Conservation (phyloP, 164 flowering plant species). For the Tetrastigma voinierianum region DNA sequence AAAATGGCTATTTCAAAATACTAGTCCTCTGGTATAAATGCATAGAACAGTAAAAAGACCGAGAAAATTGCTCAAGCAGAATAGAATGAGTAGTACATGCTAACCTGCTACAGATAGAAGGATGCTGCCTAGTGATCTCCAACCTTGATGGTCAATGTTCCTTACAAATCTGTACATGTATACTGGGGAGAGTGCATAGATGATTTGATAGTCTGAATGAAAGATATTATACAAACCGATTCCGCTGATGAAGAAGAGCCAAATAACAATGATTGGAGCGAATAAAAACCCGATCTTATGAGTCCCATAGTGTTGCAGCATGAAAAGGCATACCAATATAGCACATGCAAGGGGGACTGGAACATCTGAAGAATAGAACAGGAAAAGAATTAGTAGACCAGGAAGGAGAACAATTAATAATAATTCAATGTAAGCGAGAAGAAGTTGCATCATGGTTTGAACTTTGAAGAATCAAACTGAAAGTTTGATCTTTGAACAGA, state of each 20-base stretch:
- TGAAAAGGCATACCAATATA: constrained; percentile 42
- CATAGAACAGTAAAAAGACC: neutral
- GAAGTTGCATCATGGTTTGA: neutral
- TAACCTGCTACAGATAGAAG: constrained; percentile 38
- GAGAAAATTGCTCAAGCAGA: neutral
- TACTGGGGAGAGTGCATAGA: constrained; percentile 25
- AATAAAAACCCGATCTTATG: constrained; percentile 30
- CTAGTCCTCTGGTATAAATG: neutral
- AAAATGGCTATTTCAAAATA: neutral
- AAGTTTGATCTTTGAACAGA: neutral
- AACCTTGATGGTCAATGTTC: constrained; percentile 4
- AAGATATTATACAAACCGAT: constrained; percentile 29
- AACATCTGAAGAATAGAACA: constrained; percentile 25
- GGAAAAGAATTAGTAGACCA: neutral
- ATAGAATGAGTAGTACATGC: neutral
- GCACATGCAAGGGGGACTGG: constrained; percentile 48
- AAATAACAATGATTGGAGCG: constrained; percentile 31
- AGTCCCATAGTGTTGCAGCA: constrained; percentile 47
- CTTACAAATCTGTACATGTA: constrained; percentile 34
- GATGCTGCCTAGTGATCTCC: constrained; percentile 32
- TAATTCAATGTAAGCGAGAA: too few relatives aligned
- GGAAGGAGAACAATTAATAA: too few relatives aligned
- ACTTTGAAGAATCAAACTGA: neutral
- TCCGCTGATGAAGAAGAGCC: constrained; percentile 26
- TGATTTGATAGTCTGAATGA: constrained; percentile 18